Base-by-base conservation (phyloP, 345 rosid genomes). In the Eucalyptus urophylla region DNA sequence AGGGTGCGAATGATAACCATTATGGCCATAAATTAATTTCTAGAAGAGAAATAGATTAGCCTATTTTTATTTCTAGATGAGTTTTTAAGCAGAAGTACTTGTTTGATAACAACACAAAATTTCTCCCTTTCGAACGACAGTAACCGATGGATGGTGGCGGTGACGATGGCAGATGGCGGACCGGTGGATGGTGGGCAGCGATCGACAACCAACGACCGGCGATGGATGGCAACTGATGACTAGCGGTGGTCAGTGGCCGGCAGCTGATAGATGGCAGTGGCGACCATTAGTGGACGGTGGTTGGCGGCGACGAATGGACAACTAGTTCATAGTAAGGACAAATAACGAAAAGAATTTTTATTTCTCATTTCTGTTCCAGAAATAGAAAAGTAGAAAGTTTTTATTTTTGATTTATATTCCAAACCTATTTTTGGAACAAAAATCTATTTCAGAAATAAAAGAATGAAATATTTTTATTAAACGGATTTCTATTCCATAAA, bases 241-340 rank as follows among this genome's bases (percentile, higher is more conserved):
- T 0, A 2, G 14, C 2, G 50, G 1, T 49, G 14, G 49, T 11
- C 49, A 0, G 12, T 3, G 13, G 49, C 49, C 4, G 1, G 2
- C 6, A 0, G 14, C 0, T 5, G 15, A 13, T 0, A 13, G 1
- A 49, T 1, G 16, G 50, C 1, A 14, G 1, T 0, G 3, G 3
- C 7, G 7, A 49, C 17, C 51, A 49, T 49, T 0, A 5, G 7
- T 49, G 51, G 51, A 49, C 0, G 7, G 7, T 49, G 51, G 51
- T 49, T 0, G 7, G 17, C 1, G 0, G 7, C 0, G 3, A 14
- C 1, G 3, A 0, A 49, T 49, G 51, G 51, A 49, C 7, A 0
- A 5, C 7, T 5, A 0, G 17, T 49, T 49, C 1, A 3, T 49
- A 49, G 3, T 49, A 49, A 5, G 51, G 17, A 49, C 17, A 0